Evolutionary conservation across 176 grass and related monocot species (phyloP).

Genomic region (Neostapfia colusana): DNA sequence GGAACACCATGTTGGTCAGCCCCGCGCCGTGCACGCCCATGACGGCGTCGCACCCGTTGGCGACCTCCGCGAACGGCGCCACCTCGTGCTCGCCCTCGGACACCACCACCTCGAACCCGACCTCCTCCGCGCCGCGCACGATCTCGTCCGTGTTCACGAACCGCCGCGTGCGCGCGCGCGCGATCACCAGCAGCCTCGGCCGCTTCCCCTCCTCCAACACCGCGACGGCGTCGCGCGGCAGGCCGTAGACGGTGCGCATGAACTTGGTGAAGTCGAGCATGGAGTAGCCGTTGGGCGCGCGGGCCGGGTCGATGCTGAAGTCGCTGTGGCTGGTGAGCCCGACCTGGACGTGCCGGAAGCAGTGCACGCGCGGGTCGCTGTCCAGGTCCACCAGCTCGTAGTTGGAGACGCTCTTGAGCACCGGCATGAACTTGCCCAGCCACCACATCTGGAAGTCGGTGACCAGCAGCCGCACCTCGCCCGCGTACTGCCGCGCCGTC

Average conservation of each 20-base stretch:
- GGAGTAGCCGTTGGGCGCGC: slow-evolving; percentile 61
- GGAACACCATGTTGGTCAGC: slow-evolving; percentile 89
- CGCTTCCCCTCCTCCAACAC: not conserved
- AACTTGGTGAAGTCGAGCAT: slow-evolving; percentile 63
- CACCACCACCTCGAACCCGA: slow-evolving; percentile 67
- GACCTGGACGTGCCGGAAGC: slow-evolving; percentile 64
- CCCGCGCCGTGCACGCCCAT: slow-evolving; percentile 87
- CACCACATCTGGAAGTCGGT: slow-evolving; percentile 60
- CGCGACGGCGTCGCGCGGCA: slow-evolving; percentile 34
- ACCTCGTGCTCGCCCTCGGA: slow-evolving; percentile 60
- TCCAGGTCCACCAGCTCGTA: slow-evolving; percentile 71
- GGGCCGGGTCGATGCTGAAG: slow-evolving; percentile 72
- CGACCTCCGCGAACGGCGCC: slow-evolving; percentile 51
- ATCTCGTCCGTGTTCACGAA: slow-evolving; percentile 68
- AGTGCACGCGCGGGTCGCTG: slow-evolving; percentile 54
- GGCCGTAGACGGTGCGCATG: slow-evolving; percentile 50
- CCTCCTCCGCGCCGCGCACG: slow-evolving; percentile 37
- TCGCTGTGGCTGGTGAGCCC: slow-evolving; percentile 80
- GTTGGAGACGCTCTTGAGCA: slow-evolving; percentile 64
- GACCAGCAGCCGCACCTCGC: slow-evolving; percentile 75
- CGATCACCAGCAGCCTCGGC: slow-evolving; percentile 56
- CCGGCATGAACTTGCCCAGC: slow-evolving; percentile 60
- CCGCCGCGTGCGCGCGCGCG: slow-evolving; percentile 50
- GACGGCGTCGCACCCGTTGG: slow-evolving; percentile 67
- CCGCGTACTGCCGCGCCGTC: slow-evolving; percentile 60